Evolutionary conservation across 176 grass and related monocot species (phyloP).

Genomic region (Oryza australiensis): DNA sequence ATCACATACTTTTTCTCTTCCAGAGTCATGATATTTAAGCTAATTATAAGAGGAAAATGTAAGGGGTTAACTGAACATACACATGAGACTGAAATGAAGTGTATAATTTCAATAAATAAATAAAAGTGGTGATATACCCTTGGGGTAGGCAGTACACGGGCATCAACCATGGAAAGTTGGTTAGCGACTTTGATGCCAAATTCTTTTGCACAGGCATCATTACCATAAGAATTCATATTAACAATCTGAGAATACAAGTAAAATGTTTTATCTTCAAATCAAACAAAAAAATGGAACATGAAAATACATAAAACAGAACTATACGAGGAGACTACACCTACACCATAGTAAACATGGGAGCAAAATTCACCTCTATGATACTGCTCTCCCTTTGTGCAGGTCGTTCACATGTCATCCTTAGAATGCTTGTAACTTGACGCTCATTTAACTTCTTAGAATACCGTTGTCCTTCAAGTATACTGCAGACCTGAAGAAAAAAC

Average conservation of each 20-base stretch:
- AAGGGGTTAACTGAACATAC: not conserved
- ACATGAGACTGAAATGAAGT: not conserved
- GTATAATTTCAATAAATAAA: not conserved
- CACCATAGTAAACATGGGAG: not conserved
- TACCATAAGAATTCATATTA: slow-evolving; percentile 41
- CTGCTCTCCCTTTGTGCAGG: slow-evolving; percentile 50
- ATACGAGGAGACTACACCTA: not conserved
- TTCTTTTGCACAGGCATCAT: slow-evolving; percentile 59
- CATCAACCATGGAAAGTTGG: slow-evolving; percentile 63
- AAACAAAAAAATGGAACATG: slow-evolving; percentile 15
- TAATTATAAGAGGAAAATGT: slow-evolving; percentile 33
- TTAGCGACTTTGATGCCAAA: slow-evolving; percentile 66
- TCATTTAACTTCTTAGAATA: slow-evolving; percentile 69
- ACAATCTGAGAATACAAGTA: slow-evolving; percentile 50
- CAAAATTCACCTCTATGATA: slow-evolving; percentile 48
- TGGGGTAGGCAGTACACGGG: slow-evolving; percentile 67
- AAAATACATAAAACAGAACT: not conserved
- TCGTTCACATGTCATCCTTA: slow-evolving; percentile 59
- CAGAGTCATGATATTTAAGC: slow-evolving; percentile 87
- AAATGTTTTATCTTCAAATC: not conserved
- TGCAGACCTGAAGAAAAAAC: slow-evolving; percentile 55
- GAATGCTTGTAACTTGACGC: slow-evolving; percentile 52
- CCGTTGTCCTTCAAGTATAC: slow-evolving; percentile 64
- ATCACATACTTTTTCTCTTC: slow-evolving; percentile 56
- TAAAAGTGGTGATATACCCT: slow-evolving; percentile 30